These are phyloP conservation scores for Candida sp. DNA, from an alignment of 1,139 yeast genomes.

Conservation along the genomic window DNA sequence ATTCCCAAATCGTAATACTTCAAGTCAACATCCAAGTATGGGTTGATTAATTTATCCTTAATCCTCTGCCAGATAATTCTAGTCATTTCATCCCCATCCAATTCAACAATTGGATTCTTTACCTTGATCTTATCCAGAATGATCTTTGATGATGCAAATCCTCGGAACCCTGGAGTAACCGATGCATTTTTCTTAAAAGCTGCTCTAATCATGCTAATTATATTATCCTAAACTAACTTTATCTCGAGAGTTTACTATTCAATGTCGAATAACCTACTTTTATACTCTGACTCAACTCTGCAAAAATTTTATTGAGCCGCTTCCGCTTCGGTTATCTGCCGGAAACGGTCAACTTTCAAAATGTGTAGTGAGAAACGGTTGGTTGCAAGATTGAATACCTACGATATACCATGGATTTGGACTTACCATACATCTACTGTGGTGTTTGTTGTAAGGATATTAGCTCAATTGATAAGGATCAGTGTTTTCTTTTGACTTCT, in stretches of 20 bases:
- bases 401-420: constrained; percentile 10
- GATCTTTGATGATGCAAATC: constrained; percentile 17
- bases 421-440: constrained; percentile 18
- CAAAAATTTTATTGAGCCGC: not conserved
- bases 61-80: constrained; percentile 80
- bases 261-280: not conserved
- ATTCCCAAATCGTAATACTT: constrained; percentile 76
- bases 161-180: constrained; percentile 13
- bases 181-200: constrained; percentile 9
- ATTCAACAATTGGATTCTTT: constrained; percentile 70
- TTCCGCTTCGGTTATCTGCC: not conserved
- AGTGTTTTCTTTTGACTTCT: constrained; percentile 16
- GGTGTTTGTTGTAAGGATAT: constrained; percentile 14
- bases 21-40: constrained; percentile 69
- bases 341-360: not conserved
- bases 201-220: constrained; percentile 12
- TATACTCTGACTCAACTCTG: not conserved
- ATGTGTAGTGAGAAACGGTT: not conserved
- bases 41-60: constrained; percentile 65
- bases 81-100: constrained; percentile 89
- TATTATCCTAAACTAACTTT: too few species aligned
- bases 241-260: not conserved
- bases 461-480: constrained; percentile 3
- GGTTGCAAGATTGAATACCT: not conserved
- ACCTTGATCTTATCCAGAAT: constrained; percentile 58